phyloP scores from a whole-genome alignment of 768 basidiomycete genomes.

The Tephrocybe sp. region DNA sequence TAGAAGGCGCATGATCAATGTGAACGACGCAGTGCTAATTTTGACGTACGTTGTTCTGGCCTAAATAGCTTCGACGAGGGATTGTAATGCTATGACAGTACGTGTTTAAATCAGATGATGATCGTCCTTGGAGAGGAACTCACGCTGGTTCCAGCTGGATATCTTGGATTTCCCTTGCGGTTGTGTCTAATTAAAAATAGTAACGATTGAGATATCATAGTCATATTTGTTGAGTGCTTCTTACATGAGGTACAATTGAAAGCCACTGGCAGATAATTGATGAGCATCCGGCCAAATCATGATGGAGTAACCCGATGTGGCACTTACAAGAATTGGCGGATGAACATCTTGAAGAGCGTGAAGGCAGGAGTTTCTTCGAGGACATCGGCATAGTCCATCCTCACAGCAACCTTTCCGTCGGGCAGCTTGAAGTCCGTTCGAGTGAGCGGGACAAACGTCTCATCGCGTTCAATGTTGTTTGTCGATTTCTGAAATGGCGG shows the following conservation, averaged over 20 bases:
- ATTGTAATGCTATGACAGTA: conserved; percentile 36
- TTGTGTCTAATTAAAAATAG: conserved; percentile 37
- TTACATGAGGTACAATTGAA: conserved; percentile 45
- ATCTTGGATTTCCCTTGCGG: conserved; percentile 45
- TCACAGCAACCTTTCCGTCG: conserved; percentile 37
- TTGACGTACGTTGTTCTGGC: conserved; percentile 42
- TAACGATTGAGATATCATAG: conserved; percentile 7
- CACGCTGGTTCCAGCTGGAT: conserved; percentile 45
- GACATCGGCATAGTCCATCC: conserved; percentile 43
- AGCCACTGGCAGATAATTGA: conserved; percentile 31
- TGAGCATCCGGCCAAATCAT: background rate
- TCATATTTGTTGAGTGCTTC: conserved; percentile 5
- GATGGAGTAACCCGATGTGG: background rate
- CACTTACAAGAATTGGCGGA: conserved; percentile 49
- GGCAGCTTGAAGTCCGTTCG: conserved; percentile 43
- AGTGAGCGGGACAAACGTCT: conserved; percentile 63
- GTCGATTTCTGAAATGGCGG: conserved; percentile 38
- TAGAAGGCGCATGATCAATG: conserved; percentile 10
- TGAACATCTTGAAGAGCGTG: conserved; percentile 48
- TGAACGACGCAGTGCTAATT: background rate
- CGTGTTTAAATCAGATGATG: background rate
- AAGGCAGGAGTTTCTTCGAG: conserved; percentile 52
- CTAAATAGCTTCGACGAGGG: conserved; percentile 46
- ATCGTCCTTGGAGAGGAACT: conserved; percentile 17
- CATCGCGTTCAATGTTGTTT: conserved; percentile 65